Base-by-base conservation (phyloP, 192 early-diverging fungal genomes). In the Backusella sp. region DNA sequence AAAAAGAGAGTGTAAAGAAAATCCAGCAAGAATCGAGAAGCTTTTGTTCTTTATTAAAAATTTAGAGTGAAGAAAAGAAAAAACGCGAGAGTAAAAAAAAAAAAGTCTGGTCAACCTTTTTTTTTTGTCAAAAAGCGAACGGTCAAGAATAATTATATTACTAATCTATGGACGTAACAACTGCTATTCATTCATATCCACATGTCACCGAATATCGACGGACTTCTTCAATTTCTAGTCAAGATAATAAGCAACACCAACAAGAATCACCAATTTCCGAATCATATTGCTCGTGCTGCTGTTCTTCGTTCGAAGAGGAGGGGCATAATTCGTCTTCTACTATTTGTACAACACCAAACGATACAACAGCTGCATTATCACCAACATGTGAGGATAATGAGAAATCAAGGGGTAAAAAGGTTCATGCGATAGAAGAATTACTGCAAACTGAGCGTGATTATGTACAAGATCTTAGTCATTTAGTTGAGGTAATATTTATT, bases 371-470 rank as follows among this genome's bases (percentile, higher is more conserved):
- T 28, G 11, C 7, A 62, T 28, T 12, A 28, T 49, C 19, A 1
- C 21, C 56, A 62, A 26, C 46, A 21, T 49, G 19, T 62, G 21
- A 26, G 11, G 56, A 62, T 62, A 62, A 62, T 28, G 56, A 62
- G 8, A 62, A 62, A 62, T 28, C 56, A 26, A 62, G 56, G 56
- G 56, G 56, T 62, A 62, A 62, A 62, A 72, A 77, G 32, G 65
- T 42, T 34, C 76, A 82, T 78, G 80, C 74, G 23, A 46, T 77
- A 9, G 66, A 76, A 11, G 80, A 82, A 72, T 74, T 82, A 5
- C 32, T 82, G 34, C 72, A 78, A 39, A 82, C 80, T 19, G 80
- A 82, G 68, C 26, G 73, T 30, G 77, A 74, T 15, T 82, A 78
- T 72, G 73, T 78, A 4, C 37, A 68, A 4, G 69, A 82, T 75